Evolutionary conservation across 1,284 basidiomycete genomes (phyloP).

Genomic region (Phellopilus nigrolimitatus): DNA sequence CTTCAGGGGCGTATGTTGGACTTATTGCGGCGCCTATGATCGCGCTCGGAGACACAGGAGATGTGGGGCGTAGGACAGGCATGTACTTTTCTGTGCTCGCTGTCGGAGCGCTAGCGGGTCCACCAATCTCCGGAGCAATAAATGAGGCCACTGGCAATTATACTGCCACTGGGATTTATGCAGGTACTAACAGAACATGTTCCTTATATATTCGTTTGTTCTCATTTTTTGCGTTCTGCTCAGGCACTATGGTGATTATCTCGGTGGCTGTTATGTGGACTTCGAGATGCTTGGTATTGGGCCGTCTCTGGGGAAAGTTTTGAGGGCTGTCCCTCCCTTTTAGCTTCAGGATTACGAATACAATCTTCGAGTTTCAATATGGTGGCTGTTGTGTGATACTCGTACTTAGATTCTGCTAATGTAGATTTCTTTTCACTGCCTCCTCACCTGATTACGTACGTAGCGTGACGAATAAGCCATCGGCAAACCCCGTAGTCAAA

Average conservation of each 20-base stretch:
- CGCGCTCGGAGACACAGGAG: slow-evolving; percentile 26
- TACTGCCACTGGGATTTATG: slow-evolving; percentile 29
- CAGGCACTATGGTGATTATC: slow-evolving; percentile 17
- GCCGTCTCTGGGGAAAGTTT: slow-evolving; percentile 34
- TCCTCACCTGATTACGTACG: too few species aligned
- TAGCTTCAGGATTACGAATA: too few species aligned
- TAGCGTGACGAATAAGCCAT: not conserved
- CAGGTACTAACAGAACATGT: slow-evolving; percentile 22
- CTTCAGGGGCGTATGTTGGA: slow-evolving; percentile 26
- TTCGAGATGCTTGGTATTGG: slow-evolving; percentile 29
- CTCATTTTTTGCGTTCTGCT: not conserved
- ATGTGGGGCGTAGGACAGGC: slow-evolving; percentile 29
- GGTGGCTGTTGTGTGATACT: slow-evolving; percentile 5
- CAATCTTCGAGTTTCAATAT: too few species aligned
- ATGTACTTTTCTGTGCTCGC: slow-evolving; percentile 29
- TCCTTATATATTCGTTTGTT: not conserved
- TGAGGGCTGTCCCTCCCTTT: slow-evolving; percentile 16
- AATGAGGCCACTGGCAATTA: slow-evolving; percentile 25
- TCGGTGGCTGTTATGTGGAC: slow-evolving; percentile 34
- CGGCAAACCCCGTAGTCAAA: slow-evolving; percentile 1
- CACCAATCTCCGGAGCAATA: slow-evolving; percentile 32
- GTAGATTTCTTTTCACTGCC: too few species aligned
- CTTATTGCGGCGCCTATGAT: slow-evolving; percentile 27
- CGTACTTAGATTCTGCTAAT: too few species aligned
- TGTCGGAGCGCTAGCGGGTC: slow-evolving; percentile 29